phyloP scores from a whole-genome alignment of 2,329 filamentous ascomycete genomes.

The Diaporthe sp. region DNA sequence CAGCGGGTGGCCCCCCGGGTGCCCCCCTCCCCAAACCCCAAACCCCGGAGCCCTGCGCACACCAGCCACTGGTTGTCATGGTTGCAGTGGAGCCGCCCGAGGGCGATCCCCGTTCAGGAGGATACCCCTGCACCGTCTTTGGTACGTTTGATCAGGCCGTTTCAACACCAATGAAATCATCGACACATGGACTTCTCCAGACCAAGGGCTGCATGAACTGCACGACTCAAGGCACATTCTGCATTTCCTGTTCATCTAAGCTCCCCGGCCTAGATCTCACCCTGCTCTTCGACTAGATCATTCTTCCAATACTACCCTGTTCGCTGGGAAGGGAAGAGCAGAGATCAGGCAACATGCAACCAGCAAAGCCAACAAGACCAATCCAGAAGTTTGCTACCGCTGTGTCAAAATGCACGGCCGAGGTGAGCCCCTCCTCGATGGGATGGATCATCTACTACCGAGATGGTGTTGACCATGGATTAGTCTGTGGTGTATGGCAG shows the following conservation, averaged over 20 bases:
- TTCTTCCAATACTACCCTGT: not conserved
- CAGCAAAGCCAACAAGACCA: constrained; percentile 56
- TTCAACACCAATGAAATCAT: constrained; percentile 34
- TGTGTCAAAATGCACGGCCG: constrained; percentile 67
- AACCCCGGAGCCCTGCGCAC: not conserved
- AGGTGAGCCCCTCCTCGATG: constrained; percentile 55
- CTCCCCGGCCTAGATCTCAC: not conserved
- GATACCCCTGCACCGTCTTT: constrained; percentile 10
- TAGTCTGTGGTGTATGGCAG: constrained; percentile 90
- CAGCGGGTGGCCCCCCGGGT: not conserved
- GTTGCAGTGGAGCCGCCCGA: constrained; percentile 22
- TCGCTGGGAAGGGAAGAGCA: not conserved
- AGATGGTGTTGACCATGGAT: constrained; percentile 20
- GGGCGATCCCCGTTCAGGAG: constrained; percentile 8
- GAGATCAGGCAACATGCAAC: constrained; percentile 34
- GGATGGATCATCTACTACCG: not conserved
- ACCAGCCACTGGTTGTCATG: constrained; percentile 32
- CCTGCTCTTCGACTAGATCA: not conserved
- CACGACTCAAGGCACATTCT: constrained; percentile 24
- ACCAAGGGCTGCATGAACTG: constrained; percentile 15
- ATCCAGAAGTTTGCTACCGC: constrained; percentile 69
- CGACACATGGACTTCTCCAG: constrained; percentile 16
- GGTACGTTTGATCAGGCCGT: constrained; percentile 5
- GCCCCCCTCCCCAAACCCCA: not conserved
- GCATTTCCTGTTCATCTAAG: not conserved